phyloP scores from a whole-genome alignment of 768 basidiomycete species.

The Calocybe cyanea region DNA sequence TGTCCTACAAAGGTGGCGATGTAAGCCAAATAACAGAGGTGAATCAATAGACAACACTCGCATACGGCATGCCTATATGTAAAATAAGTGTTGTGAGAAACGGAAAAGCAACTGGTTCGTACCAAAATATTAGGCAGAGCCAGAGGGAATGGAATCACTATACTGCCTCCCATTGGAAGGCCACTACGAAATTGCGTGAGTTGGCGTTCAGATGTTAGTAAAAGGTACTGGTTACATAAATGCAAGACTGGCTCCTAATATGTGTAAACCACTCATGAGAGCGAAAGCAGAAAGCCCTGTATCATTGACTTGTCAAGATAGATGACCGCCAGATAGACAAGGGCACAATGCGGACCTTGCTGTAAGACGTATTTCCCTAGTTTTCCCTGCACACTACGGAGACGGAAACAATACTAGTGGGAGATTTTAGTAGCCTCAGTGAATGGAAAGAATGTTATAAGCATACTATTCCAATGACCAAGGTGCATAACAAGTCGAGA shows the following conservation, averaged over 20 bases:
- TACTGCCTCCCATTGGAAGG: slow-evolving; percentile 8
- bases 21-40: background rate
- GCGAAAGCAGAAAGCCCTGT: slow-evolving; percentile 18
- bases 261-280: slow-evolving; percentile 18
- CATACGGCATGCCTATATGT: slow-evolving; percentile 22
- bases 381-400: slow-evolving; percentile 19
- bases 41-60: slow-evolving; percentile 10
- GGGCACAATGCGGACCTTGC: slow-evolving; percentile 14
- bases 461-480: slow-evolving; percentile 16
- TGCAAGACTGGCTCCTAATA: slow-evolving; percentile 14
- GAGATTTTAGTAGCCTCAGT: background rate
- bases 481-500: slow-evolving; percentile 19
- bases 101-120: slow-evolving; percentile 6
- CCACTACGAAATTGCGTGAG: background rate
- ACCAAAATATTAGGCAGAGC: slow-evolving; percentile 20
- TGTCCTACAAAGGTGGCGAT: slow-evolving; percentile 14
- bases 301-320: background rate
- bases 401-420: slow-evolving; percentile 23
- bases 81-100: background rate
- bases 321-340: background rate
- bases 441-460: background rate
- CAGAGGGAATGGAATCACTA: slow-evolving; percentile 17
- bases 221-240: too few species aligned
- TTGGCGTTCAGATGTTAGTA: too few species aligned
- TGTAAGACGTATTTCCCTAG: slow-evolving; percentile 20